Evolutionary conservation across 805 yeast genomes (phyloP), one percentile per base, ranked within the genome.

Genomic region (Ogataea parapolymorpha): DNA sequence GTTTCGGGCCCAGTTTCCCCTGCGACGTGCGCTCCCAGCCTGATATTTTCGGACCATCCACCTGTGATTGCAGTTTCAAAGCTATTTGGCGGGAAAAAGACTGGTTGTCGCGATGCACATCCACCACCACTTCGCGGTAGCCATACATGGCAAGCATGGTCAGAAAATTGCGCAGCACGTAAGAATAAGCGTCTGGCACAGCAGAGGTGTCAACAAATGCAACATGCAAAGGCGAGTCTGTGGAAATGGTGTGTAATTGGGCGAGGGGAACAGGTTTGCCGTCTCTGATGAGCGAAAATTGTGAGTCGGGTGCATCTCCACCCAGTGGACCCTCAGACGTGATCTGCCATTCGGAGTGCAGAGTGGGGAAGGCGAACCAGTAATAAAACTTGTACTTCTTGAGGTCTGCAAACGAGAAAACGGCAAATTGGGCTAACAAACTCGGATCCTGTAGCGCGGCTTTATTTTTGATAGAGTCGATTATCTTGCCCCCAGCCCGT

Each of bases 21-120:
- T 71, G 74, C 6, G 72, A 63, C 20, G 88, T 86, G 46, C 93
- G 74, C 55, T 91, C 98, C 99, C 99, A 93, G 0, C 99, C 99
- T 3, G 82, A 71, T 0, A 79, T 67, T 39, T 72, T 77, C 2
- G 78, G 72, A 7, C 32, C 42, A 1, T 32, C 25, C 0, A 42
- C 32, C 4, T 52, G 54, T 1, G 41, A 26, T 2, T 48, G 49
- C 11, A 36, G 36, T 13, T 28, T 17, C 3, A 72, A 41, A 1
- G 25, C 35, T 16, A 68, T 24, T 16, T 58, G 55, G 36, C 62
- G 66, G 2, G 54, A 33, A 10, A 37, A 29, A 1, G 30, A 25
- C 2, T 59, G 61, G 23, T 59, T 53, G 26, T 53, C 59, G 32
- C 80, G 65, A 39, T 57, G 65, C 12, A 77, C 59, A 17, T 66